Conservation (phyloP, 2,329 filamentous ascomycete genomes). For the Rutstroemia sp. region DNA sequence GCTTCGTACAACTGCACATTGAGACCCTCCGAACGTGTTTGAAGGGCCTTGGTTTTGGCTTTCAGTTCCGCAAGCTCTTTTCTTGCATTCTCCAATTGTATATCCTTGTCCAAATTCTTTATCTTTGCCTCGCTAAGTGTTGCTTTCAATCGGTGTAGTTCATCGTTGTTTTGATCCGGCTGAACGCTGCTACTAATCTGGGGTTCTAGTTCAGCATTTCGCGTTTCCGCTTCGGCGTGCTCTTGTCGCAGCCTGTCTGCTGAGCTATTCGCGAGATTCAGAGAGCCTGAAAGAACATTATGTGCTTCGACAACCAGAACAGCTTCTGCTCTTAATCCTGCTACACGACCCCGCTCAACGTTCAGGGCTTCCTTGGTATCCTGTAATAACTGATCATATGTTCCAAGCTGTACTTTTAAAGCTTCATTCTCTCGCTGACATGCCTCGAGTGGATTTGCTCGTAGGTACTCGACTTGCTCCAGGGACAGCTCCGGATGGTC, state of each 20-base stretch:
- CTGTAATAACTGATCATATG: not conserved
- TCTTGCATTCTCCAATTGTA: not conserved
- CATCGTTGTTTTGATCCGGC: not conserved
- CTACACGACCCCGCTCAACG: not conserved
- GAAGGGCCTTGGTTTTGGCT: not conserved
- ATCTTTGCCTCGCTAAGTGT: not conserved
- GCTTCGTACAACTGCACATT: not conserved
- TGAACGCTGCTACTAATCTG: not conserved
- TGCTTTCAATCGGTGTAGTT: not conserved
- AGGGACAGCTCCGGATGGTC: not conserved
- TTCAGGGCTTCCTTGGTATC: not conserved
- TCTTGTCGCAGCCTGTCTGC: not conserved
- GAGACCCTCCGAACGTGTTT: no score
- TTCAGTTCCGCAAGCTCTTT: not conserved
- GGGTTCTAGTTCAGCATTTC: not conserved
- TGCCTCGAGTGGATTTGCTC: not conserved
- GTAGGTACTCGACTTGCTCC: not conserved
- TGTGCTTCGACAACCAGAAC: not conserved
- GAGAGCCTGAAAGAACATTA: not conserved
- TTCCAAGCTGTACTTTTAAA: not conserved
- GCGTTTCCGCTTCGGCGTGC: not conserved
- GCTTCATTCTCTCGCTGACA: slow-evolving; percentile 2
- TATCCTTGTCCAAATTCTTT: not conserved
- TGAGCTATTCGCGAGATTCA: not conserved
- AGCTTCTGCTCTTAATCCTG: not conserved